Evolutionary conservation across 106 monocot genomes (phyloP).

Genomic region (Acorus calamus): DNA sequence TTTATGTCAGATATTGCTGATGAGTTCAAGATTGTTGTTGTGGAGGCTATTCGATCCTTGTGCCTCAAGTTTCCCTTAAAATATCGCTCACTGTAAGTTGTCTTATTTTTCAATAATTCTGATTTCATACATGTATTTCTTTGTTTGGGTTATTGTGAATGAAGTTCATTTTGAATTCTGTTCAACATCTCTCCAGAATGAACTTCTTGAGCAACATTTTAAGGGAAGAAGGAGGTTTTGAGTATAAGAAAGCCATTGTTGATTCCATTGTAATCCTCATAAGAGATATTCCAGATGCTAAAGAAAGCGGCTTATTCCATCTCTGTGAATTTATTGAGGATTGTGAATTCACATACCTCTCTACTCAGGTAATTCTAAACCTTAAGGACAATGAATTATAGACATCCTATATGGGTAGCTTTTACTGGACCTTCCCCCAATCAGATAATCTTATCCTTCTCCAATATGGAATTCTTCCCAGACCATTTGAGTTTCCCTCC

Average conservation of each 20-base stretch:
- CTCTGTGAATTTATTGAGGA: conserved; percentile 99
- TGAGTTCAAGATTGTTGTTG: conserved; percentile 99
- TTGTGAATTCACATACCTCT: conserved; percentile 98
- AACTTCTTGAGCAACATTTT: conserved; percentile 99
- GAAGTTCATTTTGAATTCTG: background rate
- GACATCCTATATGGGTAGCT: too few species aligned
- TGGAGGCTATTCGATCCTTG: conserved; percentile 92
- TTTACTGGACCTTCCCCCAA: too few species aligned
- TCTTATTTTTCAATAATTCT: background rate
- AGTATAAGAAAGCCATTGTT: conserved; percentile 97
- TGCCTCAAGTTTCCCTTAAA: conserved; percentile 98
- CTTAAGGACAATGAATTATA: too few species aligned
- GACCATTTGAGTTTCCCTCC: too few species aligned
- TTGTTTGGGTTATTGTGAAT: background rate
- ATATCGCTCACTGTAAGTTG: conserved; percentile 81
- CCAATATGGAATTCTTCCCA: too few species aligned
- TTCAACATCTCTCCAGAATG: conserved; percentile 54
- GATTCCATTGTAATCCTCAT: conserved; percentile 97
- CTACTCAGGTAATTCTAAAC: conserved; percentile 65
- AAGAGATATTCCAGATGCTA: conserved; percentile 97
- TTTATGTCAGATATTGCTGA: conserved; percentile 99
- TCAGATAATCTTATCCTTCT: too few species aligned
- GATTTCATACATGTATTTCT: background rate
- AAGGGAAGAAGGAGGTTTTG: conserved; percentile 98
- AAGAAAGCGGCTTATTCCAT: conserved; percentile 94